Conservation (phyloP, 1,139 yeast genomes). For the Candida tetrigidarum region DNA sequence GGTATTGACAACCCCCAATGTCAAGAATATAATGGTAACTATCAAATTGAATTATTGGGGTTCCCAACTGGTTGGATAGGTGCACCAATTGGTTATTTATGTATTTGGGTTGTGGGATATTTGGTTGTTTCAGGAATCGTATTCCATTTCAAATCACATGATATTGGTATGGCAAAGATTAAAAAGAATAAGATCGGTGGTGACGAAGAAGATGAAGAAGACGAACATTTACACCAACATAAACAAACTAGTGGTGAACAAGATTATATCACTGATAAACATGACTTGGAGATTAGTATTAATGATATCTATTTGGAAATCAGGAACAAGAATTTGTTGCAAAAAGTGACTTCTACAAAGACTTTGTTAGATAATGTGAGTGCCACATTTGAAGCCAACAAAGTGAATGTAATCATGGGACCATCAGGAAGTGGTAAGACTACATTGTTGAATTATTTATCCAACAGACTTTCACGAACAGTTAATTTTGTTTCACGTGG, state of each 20-base stretch:
- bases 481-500: constrained; percentile 28
- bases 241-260: constrained; percentile 2
- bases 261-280: constrained; percentile 10
- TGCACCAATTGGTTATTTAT: constrained; percentile 62
- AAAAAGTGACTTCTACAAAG: constrained; percentile 12
- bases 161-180: constrained; percentile 55
- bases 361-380: constrained; percentile 48
- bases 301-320: constrained; percentile 26
- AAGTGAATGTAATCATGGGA: constrained; percentile 85
- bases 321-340: constrained; percentile 15
- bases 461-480: constrained; percentile 58
- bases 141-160: constrained; percentile 52
- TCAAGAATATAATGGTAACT: constrained; percentile 54
- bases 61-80: constrained; percentile 68
- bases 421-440: constrained; percentile 92
- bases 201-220: constrained; percentile 28
- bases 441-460: constrained; percentile 66
- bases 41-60: constrained; percentile 61
- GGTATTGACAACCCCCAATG: constrained; percentile 26
- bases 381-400: constrained; percentile 61
- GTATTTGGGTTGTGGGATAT: constrained; percentile 65
- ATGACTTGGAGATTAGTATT: constrained; percentile 23
- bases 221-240: constrained; percentile 10
- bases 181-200: constrained; percentile 38
- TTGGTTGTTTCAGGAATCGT: constrained; percentile 51